phyloP scores from a whole-genome alignment of 202 grass and related monocot species.

The Schoenoplectus tabernaemontani region DNA sequence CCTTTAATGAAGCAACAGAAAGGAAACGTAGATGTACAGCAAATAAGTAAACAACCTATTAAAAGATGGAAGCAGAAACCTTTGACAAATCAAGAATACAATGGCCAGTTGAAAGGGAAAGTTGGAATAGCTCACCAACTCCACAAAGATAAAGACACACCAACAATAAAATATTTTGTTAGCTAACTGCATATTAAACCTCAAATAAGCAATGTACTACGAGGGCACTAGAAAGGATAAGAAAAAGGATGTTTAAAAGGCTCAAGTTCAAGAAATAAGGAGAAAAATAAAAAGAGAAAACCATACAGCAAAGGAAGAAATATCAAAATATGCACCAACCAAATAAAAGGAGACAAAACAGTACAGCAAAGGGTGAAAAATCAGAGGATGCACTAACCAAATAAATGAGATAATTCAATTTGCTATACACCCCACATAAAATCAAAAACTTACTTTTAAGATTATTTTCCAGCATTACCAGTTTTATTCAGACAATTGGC shows the following conservation, averaged over 20 bases:
- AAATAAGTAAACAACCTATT: neutral
- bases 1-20: constrained; percentile 1
- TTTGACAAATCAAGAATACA: neutral
- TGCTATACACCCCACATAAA: neutral
- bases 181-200: constrained; percentile 1
- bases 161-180: neutral
- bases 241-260: neutral
- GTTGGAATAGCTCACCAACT: neutral
- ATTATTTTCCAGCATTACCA: neutral
- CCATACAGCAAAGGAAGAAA: neutral
- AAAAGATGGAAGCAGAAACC: neutral
- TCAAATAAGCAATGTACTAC: neutral
- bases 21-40: neutral
- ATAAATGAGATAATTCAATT: neutral
- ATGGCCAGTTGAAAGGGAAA: neutral
- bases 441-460: too few relatives aligned
- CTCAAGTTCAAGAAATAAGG: neutral
- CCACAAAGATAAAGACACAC: constrained; percentile 8
- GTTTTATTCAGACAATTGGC: neutral
- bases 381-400: neutral
- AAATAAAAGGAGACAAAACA: neutral
- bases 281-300: neutral
- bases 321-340: neutral
- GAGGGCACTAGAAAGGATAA: neutral
- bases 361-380: constrained; percentile 5